Conservation (phyloP, 352 stramenopile species). For the Globisporangium ultimum region DNA sequence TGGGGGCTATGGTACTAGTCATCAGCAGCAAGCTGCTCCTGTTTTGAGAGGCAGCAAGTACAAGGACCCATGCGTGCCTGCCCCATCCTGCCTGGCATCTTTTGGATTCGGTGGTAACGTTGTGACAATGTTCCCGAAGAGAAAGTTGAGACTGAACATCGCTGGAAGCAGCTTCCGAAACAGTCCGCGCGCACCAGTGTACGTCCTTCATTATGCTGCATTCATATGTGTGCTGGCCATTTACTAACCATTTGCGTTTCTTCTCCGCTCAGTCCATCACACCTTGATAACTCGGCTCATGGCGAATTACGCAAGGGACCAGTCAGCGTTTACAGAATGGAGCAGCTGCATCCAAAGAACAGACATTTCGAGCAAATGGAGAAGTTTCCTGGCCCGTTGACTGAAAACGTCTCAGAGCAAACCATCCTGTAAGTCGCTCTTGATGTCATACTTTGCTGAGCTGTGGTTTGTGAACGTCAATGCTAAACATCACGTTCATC, state of each 20-base stretch:
- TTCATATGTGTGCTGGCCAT: background rate
- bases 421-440: constrained; percentile 40
- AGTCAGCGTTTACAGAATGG: constrained; percentile 76
- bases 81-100: constrained; percentile 68
- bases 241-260: constrained; percentile 3
- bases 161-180: constrained; percentile 51
- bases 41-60: constrained; percentile 67
- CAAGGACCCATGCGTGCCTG: constrained; percentile 76
- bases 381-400: constrained; percentile 74
- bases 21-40: constrained; percentile 8
- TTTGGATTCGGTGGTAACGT: constrained; percentile 88
- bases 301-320: constrained; percentile 78
- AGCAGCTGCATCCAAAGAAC: constrained; percentile 72
- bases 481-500: background rate
- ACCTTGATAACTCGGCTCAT: constrained; percentile 48
- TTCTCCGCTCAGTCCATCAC: constrained; percentile 29
- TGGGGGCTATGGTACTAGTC: constrained; percentile 3
- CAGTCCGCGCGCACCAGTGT: constrained; percentile 58
- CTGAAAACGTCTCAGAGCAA: constrained; percentile 57
- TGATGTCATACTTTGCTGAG: background rate
- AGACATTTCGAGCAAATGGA: constrained; percentile 66
- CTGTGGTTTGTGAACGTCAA: background rate
- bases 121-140: constrained; percentile 88
- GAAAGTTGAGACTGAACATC: constrained; percentile 76
- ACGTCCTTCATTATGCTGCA: constrained; percentile 16